A percentile compares a stretch with the other conserved stretches of the same genome.
These are phyloP conservation scores for Pichia deserticola DNA, from an alignment of 805 yeast species.

Conservation along the genomic window DNA sequence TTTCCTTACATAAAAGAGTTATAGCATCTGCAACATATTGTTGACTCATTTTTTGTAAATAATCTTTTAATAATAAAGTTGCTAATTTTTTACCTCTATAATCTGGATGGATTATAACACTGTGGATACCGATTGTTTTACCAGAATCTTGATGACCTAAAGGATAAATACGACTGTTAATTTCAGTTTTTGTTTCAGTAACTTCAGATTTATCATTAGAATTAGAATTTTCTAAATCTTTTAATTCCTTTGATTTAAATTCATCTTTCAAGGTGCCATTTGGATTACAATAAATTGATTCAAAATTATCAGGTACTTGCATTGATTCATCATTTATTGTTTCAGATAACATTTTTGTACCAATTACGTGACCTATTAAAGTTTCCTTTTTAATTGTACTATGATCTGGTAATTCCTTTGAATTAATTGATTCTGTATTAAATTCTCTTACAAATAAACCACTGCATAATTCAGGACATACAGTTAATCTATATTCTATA, in stretches of 20 bases:
- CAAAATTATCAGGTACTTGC: conserved; percentile 39
- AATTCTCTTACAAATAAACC: conserved; percentile 80
- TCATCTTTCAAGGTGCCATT: conserved; percentile 5
- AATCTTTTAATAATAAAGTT: conserved; percentile 76
- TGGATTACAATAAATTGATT: background rate
- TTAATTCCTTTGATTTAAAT: background rate
- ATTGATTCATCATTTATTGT: conserved; percentile 51
- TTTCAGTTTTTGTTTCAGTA: conserved; percentile 6
- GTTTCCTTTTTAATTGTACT: conserved; percentile 51
- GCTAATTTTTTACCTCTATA: conserved; percentile 82
- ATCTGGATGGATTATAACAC: conserved; percentile 67
- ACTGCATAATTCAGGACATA: conserved; percentile 85
- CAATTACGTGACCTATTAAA: conserved; percentile 73
- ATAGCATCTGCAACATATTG: conserved; percentile 80
- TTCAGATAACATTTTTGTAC: conserved; percentile 54
- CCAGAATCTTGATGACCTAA: conserved; percentile 76
- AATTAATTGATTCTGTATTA: conserved; percentile 15
- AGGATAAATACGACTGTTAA: conserved; percentile 9
- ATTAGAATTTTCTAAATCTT: background rate
- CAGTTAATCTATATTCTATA: conserved; percentile 59
- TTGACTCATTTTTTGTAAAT: conserved; percentile 80
- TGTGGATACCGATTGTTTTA: conserved; percentile 70
- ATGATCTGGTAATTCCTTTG: conserved; percentile 33
- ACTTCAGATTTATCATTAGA: background rate
- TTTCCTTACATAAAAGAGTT: conserved; percentile 63